These are phyloP conservation scores for Sporothrix phasma DNA, from an alignment of 2,329 filamentous ascomycete genomes.

Conservation along the genomic window DNA sequence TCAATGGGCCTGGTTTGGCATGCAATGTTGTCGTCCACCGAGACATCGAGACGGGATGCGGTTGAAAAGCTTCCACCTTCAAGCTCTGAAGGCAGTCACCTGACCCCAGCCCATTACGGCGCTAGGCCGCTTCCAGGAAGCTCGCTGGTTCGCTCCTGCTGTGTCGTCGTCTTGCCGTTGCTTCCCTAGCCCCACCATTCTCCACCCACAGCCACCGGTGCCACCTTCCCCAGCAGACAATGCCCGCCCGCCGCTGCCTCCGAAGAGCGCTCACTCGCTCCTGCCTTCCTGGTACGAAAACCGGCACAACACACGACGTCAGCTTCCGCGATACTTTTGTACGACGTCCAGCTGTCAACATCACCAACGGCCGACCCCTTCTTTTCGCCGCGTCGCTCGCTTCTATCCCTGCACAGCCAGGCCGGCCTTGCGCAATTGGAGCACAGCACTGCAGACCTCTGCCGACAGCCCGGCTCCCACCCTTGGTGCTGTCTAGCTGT, in stretches of 20 bases:
- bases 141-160: not conserved
- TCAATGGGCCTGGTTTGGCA: not conserved
- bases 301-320: slow-evolving; percentile 3
- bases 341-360: not conserved
- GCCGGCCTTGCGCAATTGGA: not conserved
- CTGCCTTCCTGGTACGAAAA: slow-evolving; percentile 1
- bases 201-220: not conserved
- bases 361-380: not conserved
- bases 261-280: slow-evolving; percentile 7
- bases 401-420: not conserved
- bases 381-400: not conserved
- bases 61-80: not conserved
- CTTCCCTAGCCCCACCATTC: slow-evolving; percentile 5
- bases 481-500: not conserved
- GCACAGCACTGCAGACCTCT: not conserved
- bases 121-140: slow-evolving; percentile 5
- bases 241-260: slow-evolving; percentile 3
- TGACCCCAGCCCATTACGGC: not conserved
- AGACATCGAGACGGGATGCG: not conserved
- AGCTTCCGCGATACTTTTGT: slow-evolving; percentile 5
- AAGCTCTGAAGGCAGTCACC: not conserved
- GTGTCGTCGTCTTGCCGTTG: not conserved
- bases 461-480: not conserved
- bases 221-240: not conserved
- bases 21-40: not conserved